These are phyloP conservation scores for Aspergillus sp. DNA, from an alignment of 2,329 filamentous ascomycete species.

Conservation along the genomic window DNA sequence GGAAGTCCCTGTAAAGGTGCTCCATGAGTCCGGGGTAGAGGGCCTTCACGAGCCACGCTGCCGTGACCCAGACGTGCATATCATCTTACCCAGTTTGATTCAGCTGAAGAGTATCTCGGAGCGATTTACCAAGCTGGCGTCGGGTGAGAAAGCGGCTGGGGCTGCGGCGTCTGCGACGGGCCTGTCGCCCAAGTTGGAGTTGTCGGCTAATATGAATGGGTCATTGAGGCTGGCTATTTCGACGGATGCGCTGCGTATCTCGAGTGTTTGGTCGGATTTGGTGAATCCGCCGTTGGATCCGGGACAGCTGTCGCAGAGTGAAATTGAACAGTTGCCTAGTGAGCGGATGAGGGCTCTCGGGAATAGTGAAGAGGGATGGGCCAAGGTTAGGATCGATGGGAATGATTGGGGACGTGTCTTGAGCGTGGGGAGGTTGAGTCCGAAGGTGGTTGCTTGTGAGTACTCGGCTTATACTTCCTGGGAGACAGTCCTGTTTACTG, in stretches of 20 bases:
- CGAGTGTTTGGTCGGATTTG: constrained; percentile 78
- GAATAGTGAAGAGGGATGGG: constrained; percentile 77
- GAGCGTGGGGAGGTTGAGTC: constrained; percentile 83
- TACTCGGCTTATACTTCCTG: neutral
- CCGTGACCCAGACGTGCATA: constrained; percentile 88
- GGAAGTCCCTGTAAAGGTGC: constrained; percentile 89
- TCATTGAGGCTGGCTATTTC: constrained; percentile 72
- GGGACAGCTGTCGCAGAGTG: constrained; percentile 60
- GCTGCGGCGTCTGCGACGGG: constrained; percentile 24
- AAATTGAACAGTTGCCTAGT: constrained; percentile 73
- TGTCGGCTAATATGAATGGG: constrained; percentile 93
- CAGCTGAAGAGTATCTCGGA: constrained; percentile 94
- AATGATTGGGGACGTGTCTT: constrained; percentile 93
- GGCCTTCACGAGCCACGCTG: constrained; percentile 90
- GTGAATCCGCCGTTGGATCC: constrained; percentile 86
- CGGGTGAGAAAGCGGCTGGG: constrained; percentile 27
- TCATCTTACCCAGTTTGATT: constrained; percentile 77
- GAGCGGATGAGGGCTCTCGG: constrained; percentile 66
- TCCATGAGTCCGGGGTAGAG: constrained; percentile 78
- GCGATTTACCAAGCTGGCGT: constrained; percentile 76
- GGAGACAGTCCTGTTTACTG: constrained; percentile 16
- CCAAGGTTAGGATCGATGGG: constrained; percentile 84
- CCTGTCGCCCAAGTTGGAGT: constrained; percentile 63
- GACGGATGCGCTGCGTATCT: constrained; percentile 80
- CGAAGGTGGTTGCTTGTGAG: constrained; percentile 82